Evolutionary conservation across 1,139 yeast species (phyloP), one percentile per base, ranked within the genome.

Genomic region (Blastobotrys raffinosifermentans): DNA sequence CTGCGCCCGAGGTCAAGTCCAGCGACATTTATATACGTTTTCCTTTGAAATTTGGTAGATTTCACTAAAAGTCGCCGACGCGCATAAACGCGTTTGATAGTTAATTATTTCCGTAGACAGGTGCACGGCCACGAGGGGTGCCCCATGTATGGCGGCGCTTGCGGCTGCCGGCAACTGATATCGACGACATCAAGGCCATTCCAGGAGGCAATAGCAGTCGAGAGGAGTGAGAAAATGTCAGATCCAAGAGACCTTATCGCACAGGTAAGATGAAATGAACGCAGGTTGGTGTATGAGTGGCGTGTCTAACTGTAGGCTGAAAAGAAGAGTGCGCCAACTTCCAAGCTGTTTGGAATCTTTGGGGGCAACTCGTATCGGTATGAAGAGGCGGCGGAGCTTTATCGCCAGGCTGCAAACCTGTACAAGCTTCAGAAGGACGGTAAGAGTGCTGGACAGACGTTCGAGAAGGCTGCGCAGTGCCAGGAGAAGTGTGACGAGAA

Each of bases 301-400:
- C 21, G 21, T 26, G 25, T 7, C 21, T 20, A 26, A 32, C 29
- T 16, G 3, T 47, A 75, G 78, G 89, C 86, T n/a, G 79, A 77
- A 45, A 77, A 75, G 61, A 75, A 77, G 53, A 70, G 15, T 4
- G 15, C 34, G 14, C 40, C 45, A 21, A 26, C 33, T 21, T 31
- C 34, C 25, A 36, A 36, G 17, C 26, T 41, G 6, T 73, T 84
- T 34, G 55, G 61, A 41, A 60, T 89, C 30, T 73, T 87, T 37
- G 73, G 81, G 3, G 77, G 91, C 5, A 72, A 72, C 41, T 68
- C 80, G 1, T 71, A 73, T 50, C 72, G 85, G 47, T 73, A 69
- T 43, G 98, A 91, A 58, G 98, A 93, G 47, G 97, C 98, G 3
- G 80, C 91, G 4, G 98, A 93, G 49, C 66, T 85, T 30, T 89